These are phyloP conservation scores for Hyaloraphidium curvatum DNA, from an alignment of 192 early-diverging fungal species.

Conservation along the genomic window DNA sequence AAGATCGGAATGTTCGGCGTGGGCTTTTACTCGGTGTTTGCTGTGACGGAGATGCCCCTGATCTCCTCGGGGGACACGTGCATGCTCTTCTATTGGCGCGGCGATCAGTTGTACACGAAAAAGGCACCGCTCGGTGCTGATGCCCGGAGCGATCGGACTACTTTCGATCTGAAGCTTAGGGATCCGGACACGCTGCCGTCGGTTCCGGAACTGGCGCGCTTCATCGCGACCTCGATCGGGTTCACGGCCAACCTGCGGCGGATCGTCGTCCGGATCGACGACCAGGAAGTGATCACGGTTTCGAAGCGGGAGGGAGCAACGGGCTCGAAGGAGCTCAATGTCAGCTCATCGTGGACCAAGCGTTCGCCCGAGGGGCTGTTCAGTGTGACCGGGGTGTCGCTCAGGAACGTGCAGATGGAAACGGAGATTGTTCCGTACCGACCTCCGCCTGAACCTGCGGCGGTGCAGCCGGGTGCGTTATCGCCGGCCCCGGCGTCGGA, in stretches of 20 bases:
- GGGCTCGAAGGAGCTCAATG: no score
- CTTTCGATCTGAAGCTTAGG: constrained; percentile 54
- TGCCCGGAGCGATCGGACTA: constrained; percentile 50
- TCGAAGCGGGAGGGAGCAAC: constrained; percentile 39
- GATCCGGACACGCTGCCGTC: constrained; percentile 49
- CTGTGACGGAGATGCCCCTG: constrained; percentile 75
- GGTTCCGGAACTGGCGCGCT: neutral
- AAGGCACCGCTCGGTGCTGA: constrained; percentile 25
- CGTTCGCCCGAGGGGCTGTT: constrained; percentile 61
- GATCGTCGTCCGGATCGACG: constrained; percentile 43
- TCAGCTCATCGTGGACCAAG: no score
- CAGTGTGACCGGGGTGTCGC: constrained; percentile 33
- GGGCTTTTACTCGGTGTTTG: constrained; percentile 74
- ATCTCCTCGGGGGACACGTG: constrained; percentile 52
- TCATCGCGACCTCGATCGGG: constrained; percentile 18
- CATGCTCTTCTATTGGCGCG: constrained; percentile 79
- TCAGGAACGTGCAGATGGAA: constrained; percentile 28
- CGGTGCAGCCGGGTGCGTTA: no score
- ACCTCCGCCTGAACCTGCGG: no score
- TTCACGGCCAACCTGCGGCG: constrained; percentile 56
- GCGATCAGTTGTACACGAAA: constrained; percentile 72
- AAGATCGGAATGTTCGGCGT: constrained; percentile 27
- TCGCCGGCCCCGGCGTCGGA: neutral
- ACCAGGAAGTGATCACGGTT: constrained; percentile 30
- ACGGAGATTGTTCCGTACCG: constrained; percentile 14